phyloP scores from a whole-genome alignment of 495 filamentous ascomycete species.

The Paragyromitra xinjiangensis region DNA sequence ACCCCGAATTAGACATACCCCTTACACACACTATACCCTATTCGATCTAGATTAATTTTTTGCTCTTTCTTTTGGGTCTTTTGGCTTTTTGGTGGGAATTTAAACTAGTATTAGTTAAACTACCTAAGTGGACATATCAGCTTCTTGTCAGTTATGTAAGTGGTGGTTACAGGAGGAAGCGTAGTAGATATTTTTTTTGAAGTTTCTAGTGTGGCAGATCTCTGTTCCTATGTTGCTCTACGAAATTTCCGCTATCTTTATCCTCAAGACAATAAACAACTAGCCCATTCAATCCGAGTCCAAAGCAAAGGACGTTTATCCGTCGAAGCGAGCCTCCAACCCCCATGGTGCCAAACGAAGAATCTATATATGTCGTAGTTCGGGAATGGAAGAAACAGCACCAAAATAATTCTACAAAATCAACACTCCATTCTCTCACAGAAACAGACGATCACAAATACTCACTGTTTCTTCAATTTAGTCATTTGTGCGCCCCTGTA shows the following conservation, averaged over 20 bases:
- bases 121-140: background rate
- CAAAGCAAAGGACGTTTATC: background rate
- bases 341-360: too few relatives aligned
- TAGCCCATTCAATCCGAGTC: background rate
- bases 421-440: too few relatives aligned
- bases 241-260: background rate
- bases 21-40: slow-evolving; percentile 1
- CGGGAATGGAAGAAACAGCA: too few relatives aligned
- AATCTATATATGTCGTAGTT: too few relatives aligned
- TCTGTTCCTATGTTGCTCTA: too few relatives aligned
- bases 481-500: too few relatives aligned
- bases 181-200: background rate
- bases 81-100: slow-evolving; percentile 2
- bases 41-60: background rate
- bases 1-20: background rate
- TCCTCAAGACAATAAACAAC: background rate
- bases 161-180: background rate
- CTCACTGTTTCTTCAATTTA: background rate
- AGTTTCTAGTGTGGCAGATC: background rate
- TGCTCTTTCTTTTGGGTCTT: background rate
- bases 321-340: background rate
- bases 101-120: background rate
- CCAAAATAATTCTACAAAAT: too few relatives aligned
- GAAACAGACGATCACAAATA: background rate
- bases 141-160: background rate